Base-by-base conservation (phyloP, 768 basidiomycete genomes). In the Atractiella rhizophila region DNA sequence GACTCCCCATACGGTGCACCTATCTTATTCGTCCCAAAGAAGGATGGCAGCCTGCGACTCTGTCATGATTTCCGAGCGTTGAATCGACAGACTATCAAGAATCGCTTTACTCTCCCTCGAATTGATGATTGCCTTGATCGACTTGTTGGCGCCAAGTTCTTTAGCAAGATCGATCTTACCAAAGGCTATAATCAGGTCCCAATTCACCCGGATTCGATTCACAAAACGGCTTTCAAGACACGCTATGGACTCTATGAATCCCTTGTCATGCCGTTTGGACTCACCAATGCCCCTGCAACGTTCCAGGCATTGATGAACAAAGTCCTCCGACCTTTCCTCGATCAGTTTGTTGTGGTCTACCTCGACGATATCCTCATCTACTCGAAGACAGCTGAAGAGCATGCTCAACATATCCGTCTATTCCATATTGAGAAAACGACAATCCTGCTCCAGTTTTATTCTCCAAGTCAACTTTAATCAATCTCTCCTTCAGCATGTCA, bases 241-340 rank as follows among this genome's bases (percentile, higher is more conserved):
- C 63, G 59, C 0, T 59, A 59, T 19, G 62, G 66, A 0, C 42
- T 54, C 0, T 66, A 58, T 41, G 63, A 68, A 35, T 68, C 60
- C 28, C 45, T 47, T 18, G 63, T 62, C 24, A 66, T 62, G 62
- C 64, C 56, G 37, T 64, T 54, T 33, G 60, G 54, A 12, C 48
- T 56, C 21, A 50, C 51, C 13, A 56, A 55, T 32, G 50, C 52
- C 8, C 54, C 52, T 5, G 57, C 65, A 0, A 46, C 57, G 2
- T 67, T 65, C 47, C 66, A 68, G 47, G 40, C 47, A 15, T 61
- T 64, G 42, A 64, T 68, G 43, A 56, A 64, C 21, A 59, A 62
- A 39, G 57, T 58, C 10, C 52, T 67, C 7, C 51, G 52, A 10
- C 59, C 64, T 26, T 42, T 59, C 7, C 43, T 68, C 25, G 63